phyloP scores from a whole-genome alignment of 2,329 filamentous ascomycete species.

The Chrysoporthe puriensis region DNA sequence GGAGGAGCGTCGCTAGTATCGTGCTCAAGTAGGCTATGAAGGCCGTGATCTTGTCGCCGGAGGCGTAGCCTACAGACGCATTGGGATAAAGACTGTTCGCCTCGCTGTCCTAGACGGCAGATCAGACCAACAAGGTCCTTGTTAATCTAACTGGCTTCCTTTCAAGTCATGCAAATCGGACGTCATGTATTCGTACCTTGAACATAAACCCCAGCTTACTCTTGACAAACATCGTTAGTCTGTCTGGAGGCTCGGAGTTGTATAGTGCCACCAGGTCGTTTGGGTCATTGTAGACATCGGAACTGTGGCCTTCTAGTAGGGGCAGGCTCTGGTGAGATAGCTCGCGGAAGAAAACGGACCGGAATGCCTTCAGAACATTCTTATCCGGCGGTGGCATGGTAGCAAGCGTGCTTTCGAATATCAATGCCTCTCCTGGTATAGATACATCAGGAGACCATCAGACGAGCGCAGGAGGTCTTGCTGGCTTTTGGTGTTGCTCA shows the following conservation, averaged over 20 bases:
- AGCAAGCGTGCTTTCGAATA: constrained; percentile 3
- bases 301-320: constrained; percentile 1
- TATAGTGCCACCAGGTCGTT: constrained; percentile 4
- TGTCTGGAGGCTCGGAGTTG: constrained; percentile 4
- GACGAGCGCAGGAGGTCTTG: no score
- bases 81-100: neutral
- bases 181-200: neutral
- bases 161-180: neutral
- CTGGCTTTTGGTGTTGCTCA: no score
- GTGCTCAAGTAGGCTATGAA: constrained; percentile 12
- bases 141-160: neutral
- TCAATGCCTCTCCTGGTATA: neutral
- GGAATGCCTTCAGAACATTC: constrained; percentile 2
- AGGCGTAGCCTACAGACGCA: neutral
- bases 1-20: constrained; percentile 1
- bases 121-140: no score
- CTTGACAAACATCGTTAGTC: constrained; percentile 4
- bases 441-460: no score
- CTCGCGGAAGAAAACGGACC: neutral
- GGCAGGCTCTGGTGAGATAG: no score
- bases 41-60: neutral
- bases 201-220: neutral
- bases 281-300: neutral
- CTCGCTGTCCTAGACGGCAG: neutral
- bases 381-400: neutral